phyloP scores from a whole-genome alignment of 805 yeast species.

The Yamadazyma endophytica region DNA sequence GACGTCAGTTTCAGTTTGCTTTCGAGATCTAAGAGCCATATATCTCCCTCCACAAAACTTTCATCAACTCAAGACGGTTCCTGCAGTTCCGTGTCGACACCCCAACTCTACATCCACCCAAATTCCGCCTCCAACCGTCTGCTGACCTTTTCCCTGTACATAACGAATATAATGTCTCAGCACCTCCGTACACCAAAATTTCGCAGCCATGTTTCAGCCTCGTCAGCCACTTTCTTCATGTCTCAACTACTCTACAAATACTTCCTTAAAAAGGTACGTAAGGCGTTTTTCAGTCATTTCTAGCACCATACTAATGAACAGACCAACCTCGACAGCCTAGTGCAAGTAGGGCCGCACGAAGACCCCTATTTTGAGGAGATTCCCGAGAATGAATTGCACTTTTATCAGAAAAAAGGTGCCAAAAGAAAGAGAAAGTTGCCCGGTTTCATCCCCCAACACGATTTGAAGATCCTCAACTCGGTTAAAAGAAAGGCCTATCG shows the following conservation, averaged over 20 bases:
- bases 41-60: too few relatives aligned
- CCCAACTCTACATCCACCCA: too few relatives aligned
- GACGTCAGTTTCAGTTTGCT: too few relatives aligned
- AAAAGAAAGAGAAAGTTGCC: constrained; percentile 36
- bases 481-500: constrained; percentile 36
- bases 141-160: too few relatives aligned
- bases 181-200: too few relatives aligned
- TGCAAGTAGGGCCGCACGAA: constrained; percentile 24
- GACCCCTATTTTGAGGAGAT: constrained; percentile 41
- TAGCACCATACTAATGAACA: constrained; percentile 6
- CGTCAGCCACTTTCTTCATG: constrained; percentile 4
- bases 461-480: constrained; percentile 28
- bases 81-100: too few relatives aligned
- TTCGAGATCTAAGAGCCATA: too few relatives aligned
- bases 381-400: constrained; percentile 36
- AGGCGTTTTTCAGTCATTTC: background rate
- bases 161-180: too few relatives aligned
- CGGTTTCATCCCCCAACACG: constrained; percentile 27
- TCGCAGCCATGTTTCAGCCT: too few relatives aligned
- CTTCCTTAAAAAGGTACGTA: constrained; percentile 35
- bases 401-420: constrained; percentile 39
- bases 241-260: constrained; percentile 23
- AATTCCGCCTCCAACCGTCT: too few relatives aligned
- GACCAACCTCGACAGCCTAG: constrained; percentile 17
- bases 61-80: too few relatives aligned